These are phyloP conservation scores for Corymbia citriodora DNA, from an alignment of 441 rosid genomes.

Conservation along the genomic window DNA sequence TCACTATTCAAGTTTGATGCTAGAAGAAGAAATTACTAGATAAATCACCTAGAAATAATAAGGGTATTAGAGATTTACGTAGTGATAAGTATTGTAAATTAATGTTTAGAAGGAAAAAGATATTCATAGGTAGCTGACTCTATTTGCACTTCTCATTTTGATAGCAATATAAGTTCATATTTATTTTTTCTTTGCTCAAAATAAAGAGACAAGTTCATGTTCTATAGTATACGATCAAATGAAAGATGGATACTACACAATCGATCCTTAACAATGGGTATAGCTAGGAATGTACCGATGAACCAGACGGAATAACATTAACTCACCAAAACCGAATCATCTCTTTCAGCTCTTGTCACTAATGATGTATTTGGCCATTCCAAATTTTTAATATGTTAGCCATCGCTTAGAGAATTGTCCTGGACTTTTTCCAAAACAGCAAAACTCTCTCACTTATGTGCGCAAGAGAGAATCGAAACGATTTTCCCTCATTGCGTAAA, in stretches of 20 bases:
- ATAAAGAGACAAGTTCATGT: neutral
- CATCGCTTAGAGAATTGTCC: no score
- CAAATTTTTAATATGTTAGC: no score
- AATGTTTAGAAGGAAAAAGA: neutral
- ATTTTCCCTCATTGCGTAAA: no score
- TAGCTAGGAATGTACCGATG: neutral
- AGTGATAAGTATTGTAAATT: neutral
- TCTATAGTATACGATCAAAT: neutral
- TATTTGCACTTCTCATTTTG: neutral
- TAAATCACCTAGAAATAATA: neutral
- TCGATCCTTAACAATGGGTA: neutral
- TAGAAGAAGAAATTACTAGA: neutral
- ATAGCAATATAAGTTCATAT: neutral
- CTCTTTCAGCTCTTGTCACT: no score
- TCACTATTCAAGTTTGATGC: neutral
- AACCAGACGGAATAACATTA: neutral
- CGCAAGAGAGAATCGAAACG: no score
- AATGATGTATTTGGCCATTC: no score
- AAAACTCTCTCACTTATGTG: no score
- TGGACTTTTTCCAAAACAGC: no score
- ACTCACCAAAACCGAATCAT: neutral
- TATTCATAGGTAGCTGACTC: neutral
- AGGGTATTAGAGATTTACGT: neutral
- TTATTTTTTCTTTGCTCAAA: neutral
- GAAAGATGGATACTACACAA: neutral